Evolutionary conservation across 768 basidiomycete genomes (phyloP), one percentile per base, ranked within the genome.

Genomic region (Lactarius psammicola): DNA sequence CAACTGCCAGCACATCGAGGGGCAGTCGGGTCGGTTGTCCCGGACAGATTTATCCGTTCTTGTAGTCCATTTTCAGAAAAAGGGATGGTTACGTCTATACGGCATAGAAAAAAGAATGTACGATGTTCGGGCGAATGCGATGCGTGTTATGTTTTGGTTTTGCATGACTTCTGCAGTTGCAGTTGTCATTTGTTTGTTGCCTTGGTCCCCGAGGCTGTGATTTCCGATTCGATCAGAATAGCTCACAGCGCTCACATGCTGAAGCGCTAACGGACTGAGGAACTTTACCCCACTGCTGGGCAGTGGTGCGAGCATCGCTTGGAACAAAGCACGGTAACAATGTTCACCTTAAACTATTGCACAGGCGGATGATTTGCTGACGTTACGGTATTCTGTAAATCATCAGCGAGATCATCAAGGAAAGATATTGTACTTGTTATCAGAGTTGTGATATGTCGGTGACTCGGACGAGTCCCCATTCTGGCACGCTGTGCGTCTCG

Each of bases 1-100:
- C 40, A 26, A 15, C 38, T 62, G 56, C 65, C 65, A 66, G 31
- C 61, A 23, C 42, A 28, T 62, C 49, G 81, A 78, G 79, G 81
- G 79, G 80, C 76, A 72, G 87, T 86, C 80, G 90, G 90, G 90
- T 89, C 87, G 90, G 90, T 87, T 81, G 89, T 86, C 77, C 79
- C 75, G 63, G 72, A 81, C 78, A 81, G 17, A 34, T 57, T 61
- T 13, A 18, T 33, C 53, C 33, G 17, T 38, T 57, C 56, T 18
- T 17, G 30, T 56, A n/a, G n/a, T 33, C 10, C 55, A 13, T 55
- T 7, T 26, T 51, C 49, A 51, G 26, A 26, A 49, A n/a, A 49
- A 49, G 46, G 46, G 26, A 51, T 26, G 49, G 26, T 51, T 26
- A 13, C 28, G 49, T 51, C 15, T 26, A 26, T 51, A 51, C 49